Evolutionary conservation across 164 flowering plant genomes (phyloP).

Genomic region (Aristolochia fimbriata): DNA sequence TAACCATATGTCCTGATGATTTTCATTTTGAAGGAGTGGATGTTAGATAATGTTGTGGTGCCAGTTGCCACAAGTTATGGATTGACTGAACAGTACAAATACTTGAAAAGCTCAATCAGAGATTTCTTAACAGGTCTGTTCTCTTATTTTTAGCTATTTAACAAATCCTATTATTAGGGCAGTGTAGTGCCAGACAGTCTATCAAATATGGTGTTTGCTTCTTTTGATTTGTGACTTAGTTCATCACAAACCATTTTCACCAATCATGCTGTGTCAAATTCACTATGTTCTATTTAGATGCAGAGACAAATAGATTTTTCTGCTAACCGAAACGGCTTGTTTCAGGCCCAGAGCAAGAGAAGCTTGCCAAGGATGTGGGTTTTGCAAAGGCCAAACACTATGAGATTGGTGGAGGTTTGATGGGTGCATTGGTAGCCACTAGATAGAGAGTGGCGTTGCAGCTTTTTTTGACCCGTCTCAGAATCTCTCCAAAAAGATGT

Average conservation of each 20-base stretch:
- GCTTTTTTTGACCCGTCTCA: too few species aligned
- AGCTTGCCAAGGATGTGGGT: constrained; percentile 65
- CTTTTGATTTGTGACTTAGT: too few species aligned
- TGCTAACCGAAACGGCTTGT: background rate
- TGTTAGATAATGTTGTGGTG: constrained; percentile 82
- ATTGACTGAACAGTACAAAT: constrained; percentile 59
- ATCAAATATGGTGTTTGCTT: too few species aligned
- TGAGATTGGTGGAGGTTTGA: constrained; percentile 71
- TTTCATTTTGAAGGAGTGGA: constrained; percentile 59
- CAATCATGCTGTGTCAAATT: too few species aligned
- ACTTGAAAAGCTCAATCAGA: constrained; percentile 67
- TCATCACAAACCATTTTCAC: too few species aligned
- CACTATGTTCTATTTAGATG: too few species aligned
- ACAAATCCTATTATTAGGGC: too few species aligned
- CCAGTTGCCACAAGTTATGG: constrained; percentile 67
- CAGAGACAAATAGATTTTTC: too few species aligned
- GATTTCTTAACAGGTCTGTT: constrained; percentile 66
- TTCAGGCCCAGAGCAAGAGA: constrained; percentile 75
- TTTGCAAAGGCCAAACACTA: constrained; percentile 64
- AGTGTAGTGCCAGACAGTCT: too few species aligned
- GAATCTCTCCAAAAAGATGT: too few species aligned
- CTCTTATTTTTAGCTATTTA: background rate
- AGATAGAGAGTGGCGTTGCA: constrained; percentile 19
- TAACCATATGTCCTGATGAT: background rate
- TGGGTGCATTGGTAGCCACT: constrained; percentile 79